Conservation (phyloP, 2,329 filamentous ascomycete genomes). For the Ustilaginoidea virens region DNA sequence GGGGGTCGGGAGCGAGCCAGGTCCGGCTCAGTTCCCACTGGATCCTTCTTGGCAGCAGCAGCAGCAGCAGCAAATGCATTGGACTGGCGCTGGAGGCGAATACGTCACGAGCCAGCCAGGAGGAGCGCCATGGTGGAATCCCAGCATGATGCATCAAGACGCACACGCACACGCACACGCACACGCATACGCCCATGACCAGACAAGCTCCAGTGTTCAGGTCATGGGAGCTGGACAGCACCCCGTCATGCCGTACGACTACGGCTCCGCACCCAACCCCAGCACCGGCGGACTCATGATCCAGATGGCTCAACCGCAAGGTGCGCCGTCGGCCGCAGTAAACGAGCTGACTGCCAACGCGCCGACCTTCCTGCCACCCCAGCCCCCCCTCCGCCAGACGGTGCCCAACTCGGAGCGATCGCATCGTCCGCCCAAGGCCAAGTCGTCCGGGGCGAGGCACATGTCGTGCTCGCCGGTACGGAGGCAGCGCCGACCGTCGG, state of each 20-base stretch:
- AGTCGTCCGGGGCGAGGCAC: conserved; percentile 37
- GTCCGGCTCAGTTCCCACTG: conserved; percentile 11
- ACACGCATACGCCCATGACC: conserved; percentile 12
- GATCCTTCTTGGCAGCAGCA: conserved; percentile 8
- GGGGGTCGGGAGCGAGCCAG: conserved; percentile 16
- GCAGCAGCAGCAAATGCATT: conserved; percentile 11
- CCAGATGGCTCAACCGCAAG: conserved; percentile 34
- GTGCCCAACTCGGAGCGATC: conserved; percentile 18
- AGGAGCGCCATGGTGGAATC: conserved; percentile 17
- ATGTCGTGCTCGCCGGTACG: conserved; percentile 23
- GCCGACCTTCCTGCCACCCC: conserved; percentile 20
- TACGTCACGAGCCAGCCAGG: conserved; percentile 11
- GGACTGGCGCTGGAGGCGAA: conserved; percentile 12
- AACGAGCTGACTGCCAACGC: conserved; percentile 17
- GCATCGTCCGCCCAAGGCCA: conserved; percentile 34
- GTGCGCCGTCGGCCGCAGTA: conserved; percentile 19
- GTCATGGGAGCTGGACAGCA: conserved; percentile 25
- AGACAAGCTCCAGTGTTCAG: conserved; percentile 22
- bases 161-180: conserved; percentile 7
- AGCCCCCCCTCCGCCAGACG: conserved; percentile 11
- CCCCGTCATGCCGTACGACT: conserved; percentile 24
- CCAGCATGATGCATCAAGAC: conserved; percentile 14
- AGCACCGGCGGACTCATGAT: conserved; percentile 31
- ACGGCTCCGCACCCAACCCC: conserved; percentile 16
- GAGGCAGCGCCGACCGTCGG: conserved; percentile 25